These are phyloP conservation scores for Suillus fuscotomentosus DNA, from an alignment of 768 basidiomycete genomes.

Conservation along the genomic window DNA sequence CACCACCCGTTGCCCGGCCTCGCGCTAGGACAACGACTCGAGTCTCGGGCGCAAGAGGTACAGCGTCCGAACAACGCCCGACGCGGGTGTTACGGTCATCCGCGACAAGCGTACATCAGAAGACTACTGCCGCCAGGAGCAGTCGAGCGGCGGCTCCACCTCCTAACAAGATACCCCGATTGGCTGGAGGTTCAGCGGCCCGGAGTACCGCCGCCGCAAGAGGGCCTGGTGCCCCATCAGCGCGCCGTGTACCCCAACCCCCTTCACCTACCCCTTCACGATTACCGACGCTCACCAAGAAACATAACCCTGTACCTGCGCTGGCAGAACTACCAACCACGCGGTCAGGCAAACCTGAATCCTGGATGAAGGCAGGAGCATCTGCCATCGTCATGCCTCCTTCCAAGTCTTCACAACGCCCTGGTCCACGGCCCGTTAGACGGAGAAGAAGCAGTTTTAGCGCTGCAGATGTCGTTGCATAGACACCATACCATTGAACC, in stretches of 20 bases:
- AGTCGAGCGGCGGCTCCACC: conserved; percentile 46
- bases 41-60: conserved; percentile 44
- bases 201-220: conserved; percentile 45
- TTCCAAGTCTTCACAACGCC: conserved; percentile 65
- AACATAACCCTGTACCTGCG: conserved; percentile 40
- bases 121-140: conserved; percentile 39
- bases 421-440: conserved; percentile 69
- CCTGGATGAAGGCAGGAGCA: conserved; percentile 79
- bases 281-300: conserved; percentile 70
- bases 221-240: conserved; percentile 27
- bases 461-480: conserved; percentile 81
- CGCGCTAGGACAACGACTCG: conserved; percentile 38
- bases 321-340: conserved; percentile 50
- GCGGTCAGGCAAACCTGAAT: conserved; percentile 44
- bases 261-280: conserved; percentile 73
- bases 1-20: conserved; percentile 37
- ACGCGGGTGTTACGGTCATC: conserved; percentile 74
- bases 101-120: conserved; percentile 51
- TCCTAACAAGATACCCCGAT: conserved; percentile 67
- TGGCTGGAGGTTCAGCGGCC: conserved; percentile 52
- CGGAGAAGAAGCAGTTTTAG: conserved; percentile 87
- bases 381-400: conserved; percentile 67
- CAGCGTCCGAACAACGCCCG: conserved; percentile 71
- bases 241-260: conserved; percentile 39
- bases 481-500: conserved; percentile 16